A percentile compares a stretch with the other conserved stretches of the same genome.
phyloP scores from a whole-genome alignment of 1,139 yeast genomes.

The Yamadazyma taylorii region DNA sequence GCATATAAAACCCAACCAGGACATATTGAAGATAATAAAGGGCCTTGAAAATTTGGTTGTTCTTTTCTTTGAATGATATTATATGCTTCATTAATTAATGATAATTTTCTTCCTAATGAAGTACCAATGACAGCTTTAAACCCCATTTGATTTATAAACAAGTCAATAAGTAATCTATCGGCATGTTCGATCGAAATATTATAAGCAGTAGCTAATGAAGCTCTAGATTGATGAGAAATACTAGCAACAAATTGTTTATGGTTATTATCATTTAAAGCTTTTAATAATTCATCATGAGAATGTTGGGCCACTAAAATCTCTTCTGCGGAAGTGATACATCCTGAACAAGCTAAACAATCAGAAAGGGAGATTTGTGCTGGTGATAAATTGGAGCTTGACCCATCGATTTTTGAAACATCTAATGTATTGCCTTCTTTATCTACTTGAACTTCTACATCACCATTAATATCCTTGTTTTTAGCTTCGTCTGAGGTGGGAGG shows the following conservation, averaged over 20 bases:
- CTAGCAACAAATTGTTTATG: conserved; percentile 63
- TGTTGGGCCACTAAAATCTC: conserved; percentile 90
- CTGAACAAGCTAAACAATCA: conserved; percentile 96
- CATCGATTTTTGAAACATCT: conserved; percentile 65
- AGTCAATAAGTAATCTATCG: conserved; percentile 59
- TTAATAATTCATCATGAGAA: conserved; percentile 75
- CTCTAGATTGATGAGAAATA: conserved; percentile 82
- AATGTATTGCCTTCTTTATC: conserved; percentile 66
- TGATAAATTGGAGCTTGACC: conserved; percentile 49
- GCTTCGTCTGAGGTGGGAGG: conserved; percentile 27
- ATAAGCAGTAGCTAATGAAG: conserved; percentile 75
- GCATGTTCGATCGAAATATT: conserved; percentile 50
- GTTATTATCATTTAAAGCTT: conserved; percentile 42
- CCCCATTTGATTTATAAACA: conserved; percentile 63
- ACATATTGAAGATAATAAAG: conserved; percentile 67
- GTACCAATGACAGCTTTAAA: conserved; percentile 81
- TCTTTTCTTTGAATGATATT: conserved; percentile 39
- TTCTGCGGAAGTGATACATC: conserved; percentile 96
- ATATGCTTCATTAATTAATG: conserved; percentile 60
- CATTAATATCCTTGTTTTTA: conserved; percentile 18
- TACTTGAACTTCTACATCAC: conserved; percentile 62
- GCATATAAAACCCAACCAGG: conserved; percentile 98
- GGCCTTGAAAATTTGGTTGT: conserved; percentile 28
- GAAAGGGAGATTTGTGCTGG: conserved; percentile 88
- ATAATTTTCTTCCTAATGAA: conserved; percentile 73